These are phyloP conservation scores for Trypanosoma scelopori DNA, from an alignment of 208 protist genomes.

Conservation along the genomic window DNA sequence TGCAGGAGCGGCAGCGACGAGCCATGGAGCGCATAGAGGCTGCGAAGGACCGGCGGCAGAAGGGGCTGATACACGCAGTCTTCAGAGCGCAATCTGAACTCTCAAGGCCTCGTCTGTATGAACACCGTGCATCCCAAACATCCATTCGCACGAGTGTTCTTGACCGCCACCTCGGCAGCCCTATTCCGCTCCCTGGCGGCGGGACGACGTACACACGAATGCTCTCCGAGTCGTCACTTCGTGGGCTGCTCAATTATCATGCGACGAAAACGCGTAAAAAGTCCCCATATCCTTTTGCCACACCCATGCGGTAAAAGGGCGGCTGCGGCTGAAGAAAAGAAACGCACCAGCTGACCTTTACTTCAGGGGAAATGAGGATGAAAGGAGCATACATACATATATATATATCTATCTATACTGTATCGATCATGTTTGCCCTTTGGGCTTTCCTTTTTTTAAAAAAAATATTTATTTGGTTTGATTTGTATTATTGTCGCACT, in stretches of 20 bases:
- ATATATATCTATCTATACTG: constrained; percentile 23
- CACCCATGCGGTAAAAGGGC: constrained; percentile 6
- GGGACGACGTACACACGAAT: constrained; percentile 18
- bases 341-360: not conserved
- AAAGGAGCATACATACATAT: not conserved
- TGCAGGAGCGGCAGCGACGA: constrained; percentile 18
- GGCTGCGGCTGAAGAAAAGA: not conserved
- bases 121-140: constrained; percentile 7
- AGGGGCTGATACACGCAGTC: constrained; percentile 3
- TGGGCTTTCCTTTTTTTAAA: constrained; percentile 15
- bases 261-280: constrained; percentile 16
- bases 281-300: constrained; percentile 21
- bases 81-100: constrained; percentile 4
- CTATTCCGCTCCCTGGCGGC: constrained; percentile 9
- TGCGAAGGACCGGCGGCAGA: constrained; percentile 10
- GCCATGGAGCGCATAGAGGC: constrained; percentile 6
- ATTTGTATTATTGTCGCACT: not conserved
- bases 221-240: constrained; percentile 18
- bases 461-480: not conserved
- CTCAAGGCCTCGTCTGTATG: constrained; percentile 14
- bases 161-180: not conserved
- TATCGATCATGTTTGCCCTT: constrained; percentile 1
- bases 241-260: constrained; percentile 21
- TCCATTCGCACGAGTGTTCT: not conserved
- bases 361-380: not conserved